These are phyloP conservation scores for Hypoxylon sp. DNA, from an alignment of 2,329 filamentous ascomycete genomes.

Conservation along the genomic window DNA sequence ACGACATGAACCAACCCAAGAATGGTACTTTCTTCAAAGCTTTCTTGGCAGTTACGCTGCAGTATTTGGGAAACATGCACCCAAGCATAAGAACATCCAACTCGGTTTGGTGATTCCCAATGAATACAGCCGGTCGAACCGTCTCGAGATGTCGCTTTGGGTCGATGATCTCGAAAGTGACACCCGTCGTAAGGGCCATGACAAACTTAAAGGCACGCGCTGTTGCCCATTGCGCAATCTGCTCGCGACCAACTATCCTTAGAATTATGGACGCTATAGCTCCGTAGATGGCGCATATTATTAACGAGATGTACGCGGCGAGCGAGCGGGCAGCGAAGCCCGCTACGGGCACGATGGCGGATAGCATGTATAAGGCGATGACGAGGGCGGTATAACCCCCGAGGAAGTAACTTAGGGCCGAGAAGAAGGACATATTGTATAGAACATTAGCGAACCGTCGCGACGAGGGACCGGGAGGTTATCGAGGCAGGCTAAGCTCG, in stretches of 20 bases:
- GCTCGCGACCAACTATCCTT: slow-evolving; percentile 77
- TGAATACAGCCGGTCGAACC: slow-evolving; percentile 86
- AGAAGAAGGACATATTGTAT: slow-evolving; percentile 51
- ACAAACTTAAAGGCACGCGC: slow-evolving; percentile 83
- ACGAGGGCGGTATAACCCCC: slow-evolving; percentile 67
- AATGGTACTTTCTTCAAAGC: slow-evolving; percentile 84
- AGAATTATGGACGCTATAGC: slow-evolving; percentile 80
- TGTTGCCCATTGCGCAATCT: slow-evolving; percentile 87
- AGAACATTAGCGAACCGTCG: slow-evolving; percentile 40
- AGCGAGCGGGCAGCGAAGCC: slow-evolving; percentile 79
- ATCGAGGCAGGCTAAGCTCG: slow-evolving; percentile 11
- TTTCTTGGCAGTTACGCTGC: slow-evolving; percentile 92
- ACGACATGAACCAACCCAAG: slow-evolving; percentile 93
- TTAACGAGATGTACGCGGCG: slow-evolving; percentile 74
- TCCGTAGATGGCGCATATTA: slow-evolving; percentile 77
- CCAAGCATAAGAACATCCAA: slow-evolving; percentile 95
- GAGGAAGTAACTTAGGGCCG: slow-evolving; percentile 61
- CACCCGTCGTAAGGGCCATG: slow-evolving; percentile 82
- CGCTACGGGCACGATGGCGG: slow-evolving; percentile 69
- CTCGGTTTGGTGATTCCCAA: slow-evolving; percentile 97
- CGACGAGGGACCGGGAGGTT: slow-evolving; percentile 6
- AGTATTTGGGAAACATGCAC: slow-evolving; percentile 89
- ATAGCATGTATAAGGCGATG: slow-evolving; percentile 73
- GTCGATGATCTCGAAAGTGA: slow-evolving; percentile 83
- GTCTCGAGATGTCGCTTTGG: slow-evolving; percentile 72